These are phyloP conservation scores for Zychaea mexicana DNA, from an alignment of 371 early-diverging fungal genomes.

Conservation along the genomic window DNA sequence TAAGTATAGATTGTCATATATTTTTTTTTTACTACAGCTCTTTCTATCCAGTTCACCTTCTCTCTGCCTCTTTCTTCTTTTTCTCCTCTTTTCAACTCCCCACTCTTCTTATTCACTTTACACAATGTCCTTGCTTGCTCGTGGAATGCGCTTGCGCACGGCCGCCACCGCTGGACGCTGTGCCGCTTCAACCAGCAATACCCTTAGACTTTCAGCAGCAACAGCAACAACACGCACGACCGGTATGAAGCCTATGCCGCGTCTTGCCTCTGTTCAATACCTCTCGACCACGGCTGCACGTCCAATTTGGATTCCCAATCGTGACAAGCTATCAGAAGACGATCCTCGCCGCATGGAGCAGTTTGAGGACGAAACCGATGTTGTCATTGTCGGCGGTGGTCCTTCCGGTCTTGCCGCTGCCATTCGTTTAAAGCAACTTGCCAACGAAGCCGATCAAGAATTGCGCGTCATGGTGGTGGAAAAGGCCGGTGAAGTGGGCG, in stretches of 20 bases:
- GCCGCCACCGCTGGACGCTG: neutral
- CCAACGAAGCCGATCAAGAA: conserved; percentile 83
- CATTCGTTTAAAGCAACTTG: conserved; percentile 91
- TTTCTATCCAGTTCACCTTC: neutral
- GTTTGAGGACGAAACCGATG: conserved; percentile 90
- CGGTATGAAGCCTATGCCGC: neutral
- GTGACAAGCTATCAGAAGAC: conserved; percentile 38
- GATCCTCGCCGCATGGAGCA: conserved; percentile 56
- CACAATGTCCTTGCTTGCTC: neutral
- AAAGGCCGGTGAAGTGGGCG: conserved; percentile 95
- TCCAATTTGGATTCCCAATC: conserved; percentile 40
- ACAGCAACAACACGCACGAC: neutral
- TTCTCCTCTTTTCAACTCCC: neutral
- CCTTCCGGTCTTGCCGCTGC: conserved; percentile 96
- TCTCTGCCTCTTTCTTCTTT: neutral
- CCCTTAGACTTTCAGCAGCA: neutral
- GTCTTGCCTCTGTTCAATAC: conserved; percentile 18
- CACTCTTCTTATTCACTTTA: neutral
- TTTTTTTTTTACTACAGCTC: neutral
- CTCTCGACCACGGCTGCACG: conserved; percentile 28
- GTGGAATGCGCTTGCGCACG: neutral
- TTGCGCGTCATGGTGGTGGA: conserved; percentile 92
- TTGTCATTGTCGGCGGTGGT: conserved; percentile 96
- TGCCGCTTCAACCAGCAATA: neutral
- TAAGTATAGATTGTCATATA: neutral